phyloP scores from a whole-genome alignment of 768 basidiomycete species.

The Mrakia gelida region DNA sequence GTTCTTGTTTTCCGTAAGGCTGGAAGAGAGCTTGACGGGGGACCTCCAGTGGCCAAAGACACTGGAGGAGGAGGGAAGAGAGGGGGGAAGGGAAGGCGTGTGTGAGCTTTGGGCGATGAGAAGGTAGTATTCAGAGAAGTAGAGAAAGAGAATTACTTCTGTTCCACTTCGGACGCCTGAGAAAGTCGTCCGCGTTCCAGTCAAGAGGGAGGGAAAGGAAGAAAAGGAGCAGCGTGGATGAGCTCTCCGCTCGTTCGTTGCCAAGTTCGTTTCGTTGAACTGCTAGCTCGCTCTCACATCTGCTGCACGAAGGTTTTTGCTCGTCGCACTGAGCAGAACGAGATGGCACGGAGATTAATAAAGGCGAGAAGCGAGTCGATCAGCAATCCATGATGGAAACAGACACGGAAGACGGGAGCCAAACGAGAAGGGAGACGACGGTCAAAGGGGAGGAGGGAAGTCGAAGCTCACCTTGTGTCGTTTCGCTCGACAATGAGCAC shows the following conservation, averaged over 20 bases:
- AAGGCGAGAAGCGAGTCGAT: not conserved
- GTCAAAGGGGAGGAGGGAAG: no score
- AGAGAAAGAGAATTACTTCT: not conserved
- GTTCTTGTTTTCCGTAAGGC: not conserved
- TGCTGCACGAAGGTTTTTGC: not conserved
- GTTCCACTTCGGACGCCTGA: no score
- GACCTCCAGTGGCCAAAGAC: not conserved
- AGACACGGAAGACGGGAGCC: no score
- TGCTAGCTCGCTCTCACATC: not conserved
- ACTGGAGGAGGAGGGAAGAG: not conserved
- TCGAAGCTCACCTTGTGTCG: no score
- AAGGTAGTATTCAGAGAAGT: not conserved
- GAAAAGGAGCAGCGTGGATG: not conserved
- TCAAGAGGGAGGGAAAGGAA: not conserved
- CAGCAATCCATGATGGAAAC: not conserved
- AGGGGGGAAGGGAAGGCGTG: not conserved
- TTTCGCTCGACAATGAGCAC: no score
- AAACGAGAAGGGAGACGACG: no score
- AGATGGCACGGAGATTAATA: no score
- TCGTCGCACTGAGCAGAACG: slow-evolving; percentile 4
- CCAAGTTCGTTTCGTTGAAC: no score
- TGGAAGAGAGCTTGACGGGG: slow-evolving; percentile 5
- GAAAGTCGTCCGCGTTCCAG: no score
- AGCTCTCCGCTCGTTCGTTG: no score
- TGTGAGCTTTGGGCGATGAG: not conserved